Evolutionary conservation across 768 basidiomycete species (phyloP), one percentile per base, ranked within the genome.

Genomic region (Zangia roseola): DNA sequence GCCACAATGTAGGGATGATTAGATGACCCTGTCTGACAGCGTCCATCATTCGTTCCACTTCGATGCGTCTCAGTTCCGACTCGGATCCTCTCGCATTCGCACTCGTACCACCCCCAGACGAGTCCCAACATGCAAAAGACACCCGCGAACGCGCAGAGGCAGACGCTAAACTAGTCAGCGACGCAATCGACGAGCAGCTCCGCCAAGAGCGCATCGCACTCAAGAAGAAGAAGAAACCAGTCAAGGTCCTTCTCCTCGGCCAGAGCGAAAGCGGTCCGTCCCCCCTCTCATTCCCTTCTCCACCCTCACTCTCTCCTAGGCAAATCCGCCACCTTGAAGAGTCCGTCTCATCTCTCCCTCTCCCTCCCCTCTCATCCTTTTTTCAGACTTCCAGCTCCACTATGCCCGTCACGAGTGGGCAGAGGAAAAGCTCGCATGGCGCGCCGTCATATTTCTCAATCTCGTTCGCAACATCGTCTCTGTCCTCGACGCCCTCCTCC

Each of bases 321-420:
- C 26, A 91, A 91, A 66, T 87, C 86, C 0, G 86, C 88, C 23
- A 88, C 87, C 0, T 61, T 91, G 46, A 91, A 91, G 69, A 90
- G 87, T 88, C 56, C 50, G 25, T 46, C 10, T 19, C 35, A 23
- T 13, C 10, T 44, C 47, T 13, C 38, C 38, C 5, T 24, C 45
- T 44, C 28, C 16, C 16, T 10, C 30, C 44, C 25, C 17, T 19
- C 16, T 6, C 10, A 8, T 19, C 26, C 25, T 10, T 20, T 43
- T 35, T 9, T 48, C 26, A 81, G 83, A 89, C 62, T 91, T 90
- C 59, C 88, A 91, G 57, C 67, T 91, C 2, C 81, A 83, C 1
- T 88, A 90, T 60, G 83, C 87, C 34, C 74, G 76, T 34, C 72
- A 75, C 44, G 83, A 87, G 60, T 90, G 88, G 83, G 68, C 74